A percentile compares a stretch with the other conserved stretches of the same genome.
phyloP scores from a whole-genome alignment of 805 yeast species.

The Nakazawaea holstii region DNA sequence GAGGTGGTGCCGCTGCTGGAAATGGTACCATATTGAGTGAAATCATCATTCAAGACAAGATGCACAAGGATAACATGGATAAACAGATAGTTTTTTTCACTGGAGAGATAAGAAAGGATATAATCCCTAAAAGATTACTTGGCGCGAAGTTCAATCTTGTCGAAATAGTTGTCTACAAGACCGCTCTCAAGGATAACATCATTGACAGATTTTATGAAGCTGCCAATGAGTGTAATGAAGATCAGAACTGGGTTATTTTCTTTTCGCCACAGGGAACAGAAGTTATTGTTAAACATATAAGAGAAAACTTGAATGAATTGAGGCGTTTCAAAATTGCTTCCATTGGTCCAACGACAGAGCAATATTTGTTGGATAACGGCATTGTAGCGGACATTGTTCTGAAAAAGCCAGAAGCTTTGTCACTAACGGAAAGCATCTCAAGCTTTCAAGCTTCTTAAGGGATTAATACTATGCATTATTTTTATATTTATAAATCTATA shows the following conservation, averaged over 20 bases:
- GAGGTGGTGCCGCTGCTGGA: slow-evolving; percentile 77
- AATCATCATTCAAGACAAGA: slow-evolving; percentile 39
- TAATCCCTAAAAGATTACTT: slow-evolving; percentile 59
- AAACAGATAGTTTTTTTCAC: slow-evolving; percentile 58
- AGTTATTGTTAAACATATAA: slow-evolving; percentile 46
- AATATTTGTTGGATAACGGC: slow-evolving; percentile 46
- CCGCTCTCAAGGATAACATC: slow-evolving; percentile 46
- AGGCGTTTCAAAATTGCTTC: slow-evolving; percentile 52
- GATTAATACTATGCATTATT: background rate
- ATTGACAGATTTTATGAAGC: slow-evolving; percentile 28
- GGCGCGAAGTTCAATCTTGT: slow-evolving; percentile 36
- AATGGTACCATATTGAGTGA: slow-evolving; percentile 72
- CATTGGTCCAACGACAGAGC: slow-evolving; percentile 90
- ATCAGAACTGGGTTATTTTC: slow-evolving; percentile 66
- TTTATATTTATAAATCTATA: slow-evolving; percentile 25
- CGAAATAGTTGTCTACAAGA: slow-evolving; percentile 68
- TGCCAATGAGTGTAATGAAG: slow-evolving; percentile 8
- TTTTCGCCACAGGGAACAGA: slow-evolving; percentile 90
- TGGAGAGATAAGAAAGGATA: slow-evolving; percentile 80
- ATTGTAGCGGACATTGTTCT: slow-evolving; percentile 62
- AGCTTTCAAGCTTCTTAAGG: background rate
- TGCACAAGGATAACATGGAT: slow-evolving; percentile 15
- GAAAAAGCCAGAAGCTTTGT: slow-evolving; percentile 62
- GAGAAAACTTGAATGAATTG: slow-evolving; percentile 11
- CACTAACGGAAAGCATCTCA: slow-evolving; percentile 40